phyloP scores from a whole-genome alignment of 2,329 filamentous ascomycete species.

The Thermomyces lanuginosus region DNA sequence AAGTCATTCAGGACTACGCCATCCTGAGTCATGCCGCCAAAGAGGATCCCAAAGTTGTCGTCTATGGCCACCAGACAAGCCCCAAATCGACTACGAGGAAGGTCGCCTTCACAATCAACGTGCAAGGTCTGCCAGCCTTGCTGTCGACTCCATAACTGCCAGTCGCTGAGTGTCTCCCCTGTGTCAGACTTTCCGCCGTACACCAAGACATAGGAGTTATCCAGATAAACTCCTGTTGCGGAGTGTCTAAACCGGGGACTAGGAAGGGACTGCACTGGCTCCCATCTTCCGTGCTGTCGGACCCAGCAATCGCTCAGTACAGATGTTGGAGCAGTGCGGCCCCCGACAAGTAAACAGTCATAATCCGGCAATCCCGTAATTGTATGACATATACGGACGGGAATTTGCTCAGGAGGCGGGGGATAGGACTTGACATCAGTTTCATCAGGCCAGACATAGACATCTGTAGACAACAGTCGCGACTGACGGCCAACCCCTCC shows the following conservation, averaged over 20 bases:
- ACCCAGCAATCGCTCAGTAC: slow-evolving; percentile 63
- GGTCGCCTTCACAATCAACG: slow-evolving; percentile 12
- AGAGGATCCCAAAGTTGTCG: slow-evolving; percentile 43
- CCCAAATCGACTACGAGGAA: slow-evolving; percentile 39
- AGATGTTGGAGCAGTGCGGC: slow-evolving; percentile 57
- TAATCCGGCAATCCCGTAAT: slow-evolving; percentile 46
- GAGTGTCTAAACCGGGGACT: slow-evolving; percentile 61
- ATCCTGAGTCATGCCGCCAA: slow-evolving; percentile 53
- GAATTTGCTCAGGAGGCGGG: slow-evolving; percentile 24
- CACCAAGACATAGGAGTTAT: slow-evolving; percentile 35
- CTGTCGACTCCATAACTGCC: slow-evolving; percentile 37
- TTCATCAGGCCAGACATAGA: slow-evolving; percentile 33
- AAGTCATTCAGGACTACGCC: slow-evolving; percentile 47
- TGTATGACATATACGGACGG: slow-evolving; percentile 54
- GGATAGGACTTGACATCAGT: slow-evolving; percentile 29
- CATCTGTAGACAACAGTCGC: slow-evolving; percentile 31
- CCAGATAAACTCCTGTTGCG: slow-evolving; percentile 32
- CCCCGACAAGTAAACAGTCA: slow-evolving; percentile 54
- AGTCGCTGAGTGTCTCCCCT: slow-evolving; percentile 34
- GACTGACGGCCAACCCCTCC: slow-evolving; percentile 30
- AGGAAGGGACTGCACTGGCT: slow-evolving; percentile 47
- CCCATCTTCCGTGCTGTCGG: slow-evolving; percentile 47
- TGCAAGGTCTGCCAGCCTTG: slow-evolving; percentile 36
- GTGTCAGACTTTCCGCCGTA: slow-evolving; percentile 45
- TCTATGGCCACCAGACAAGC: slow-evolving; percentile 31